Conservation (phyloP, 73 alveolate genomes). For the Chromera velia region DNA sequence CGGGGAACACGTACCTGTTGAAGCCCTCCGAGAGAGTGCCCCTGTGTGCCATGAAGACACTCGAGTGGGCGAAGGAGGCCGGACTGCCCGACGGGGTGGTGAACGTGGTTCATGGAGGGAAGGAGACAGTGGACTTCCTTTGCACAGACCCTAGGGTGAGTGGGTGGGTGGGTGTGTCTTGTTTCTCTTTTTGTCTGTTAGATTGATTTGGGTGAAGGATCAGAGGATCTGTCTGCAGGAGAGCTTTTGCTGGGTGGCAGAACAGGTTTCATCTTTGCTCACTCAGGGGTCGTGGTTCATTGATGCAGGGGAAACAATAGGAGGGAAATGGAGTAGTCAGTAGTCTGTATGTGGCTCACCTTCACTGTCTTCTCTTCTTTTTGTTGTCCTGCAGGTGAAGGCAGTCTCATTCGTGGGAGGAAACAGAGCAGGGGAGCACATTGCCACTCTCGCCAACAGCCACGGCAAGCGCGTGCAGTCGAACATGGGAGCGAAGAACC, state of each 20-base stretch:
- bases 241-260: too few relatives aligned
- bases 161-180: not conserved
- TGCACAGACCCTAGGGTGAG: conserved; percentile 60
- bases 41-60: conserved; percentile 54
- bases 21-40: conserved; percentile 89
- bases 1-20: conserved; percentile 79
- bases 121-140: conserved; percentile 74
- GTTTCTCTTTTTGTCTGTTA: not conserved
- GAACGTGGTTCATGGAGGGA: conserved; percentile 68
- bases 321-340: too few relatives aligned
- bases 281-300: too few relatives aligned
- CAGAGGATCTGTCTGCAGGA: not conserved
- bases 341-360: too few relatives aligned
- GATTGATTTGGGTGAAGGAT: not conserved
- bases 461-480: conserved; percentile 82
- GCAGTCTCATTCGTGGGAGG: conserved; percentile 89
- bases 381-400: conserved; percentile 44
- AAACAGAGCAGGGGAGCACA: conserved; percentile 85
- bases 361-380: too few relatives aligned
- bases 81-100: conserved; percentile 82
- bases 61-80: conserved; percentile 60
- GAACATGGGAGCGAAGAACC: conserved; percentile 87
- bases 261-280: too few relatives aligned
- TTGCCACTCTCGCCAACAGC: conserved; percentile 63
- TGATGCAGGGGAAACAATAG: too few relatives aligned